phyloP scores from a whole-genome alignment of 2,329 filamentous ascomycete genomes.

The Metarhizium anisopliae region DNA sequence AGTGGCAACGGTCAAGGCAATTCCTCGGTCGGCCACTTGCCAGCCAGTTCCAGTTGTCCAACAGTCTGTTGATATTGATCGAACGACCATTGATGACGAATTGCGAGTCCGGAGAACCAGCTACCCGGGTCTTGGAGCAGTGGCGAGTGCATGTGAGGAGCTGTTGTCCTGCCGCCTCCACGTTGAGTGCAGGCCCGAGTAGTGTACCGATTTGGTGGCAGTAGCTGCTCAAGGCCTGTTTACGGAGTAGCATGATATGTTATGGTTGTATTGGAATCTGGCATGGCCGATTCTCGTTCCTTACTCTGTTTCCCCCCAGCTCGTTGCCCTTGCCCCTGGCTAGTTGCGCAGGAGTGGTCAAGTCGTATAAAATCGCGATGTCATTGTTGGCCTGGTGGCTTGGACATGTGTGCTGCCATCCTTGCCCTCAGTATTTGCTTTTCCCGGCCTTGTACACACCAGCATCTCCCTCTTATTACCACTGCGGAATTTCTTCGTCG shows the following conservation, averaged over 20 bases:
- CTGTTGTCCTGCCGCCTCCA: not conserved
- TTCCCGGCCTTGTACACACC: not conserved
- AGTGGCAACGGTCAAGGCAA: not conserved
- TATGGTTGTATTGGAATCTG: not conserved
- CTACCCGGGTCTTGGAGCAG: not conserved
- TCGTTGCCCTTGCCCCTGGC: not conserved
- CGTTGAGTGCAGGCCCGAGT: not conserved
- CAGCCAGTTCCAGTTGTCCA: not conserved
- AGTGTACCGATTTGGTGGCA: not conserved
- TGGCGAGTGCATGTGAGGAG: conserved; percentile 2
- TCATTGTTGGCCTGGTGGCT: not conserved
- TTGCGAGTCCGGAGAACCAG: not conserved
- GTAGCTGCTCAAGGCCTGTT: not conserved
- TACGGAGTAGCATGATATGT: not conserved
- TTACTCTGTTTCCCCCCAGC: not conserved
- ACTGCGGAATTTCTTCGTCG: not conserved
- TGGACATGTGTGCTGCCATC: not conserved
- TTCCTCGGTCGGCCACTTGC: not conserved
- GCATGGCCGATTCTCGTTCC: not conserved
- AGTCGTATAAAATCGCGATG: not conserved
- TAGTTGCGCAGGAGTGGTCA: not conserved
- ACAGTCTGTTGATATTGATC: not conserved
- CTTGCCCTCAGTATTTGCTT: conserved; percentile 4
- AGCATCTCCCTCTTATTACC: conserved; percentile 1
- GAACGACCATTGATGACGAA: not conserved